Percentiles rank a stretch among this genome's conserved stretches.
These are phyloP conservation scores for Cryptococcus wingfieldii DNA, from an alignment of 1,284 basidiomycete species.

Conservation along the genomic window DNA sequence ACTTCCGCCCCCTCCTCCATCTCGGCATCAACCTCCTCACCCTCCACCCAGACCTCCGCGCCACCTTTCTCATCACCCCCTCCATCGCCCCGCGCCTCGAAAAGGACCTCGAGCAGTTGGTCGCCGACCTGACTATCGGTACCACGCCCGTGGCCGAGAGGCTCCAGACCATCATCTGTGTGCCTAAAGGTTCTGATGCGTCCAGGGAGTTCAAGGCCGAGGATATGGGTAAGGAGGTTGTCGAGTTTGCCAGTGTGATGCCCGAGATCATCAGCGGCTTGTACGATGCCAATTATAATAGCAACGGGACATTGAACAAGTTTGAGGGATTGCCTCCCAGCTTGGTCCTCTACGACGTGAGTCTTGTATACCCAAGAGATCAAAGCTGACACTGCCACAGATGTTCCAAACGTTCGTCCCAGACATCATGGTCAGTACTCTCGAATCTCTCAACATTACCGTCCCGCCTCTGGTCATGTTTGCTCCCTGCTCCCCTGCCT, in stretches of 20 bases:
- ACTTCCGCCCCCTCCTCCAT: constrained; percentile 23
- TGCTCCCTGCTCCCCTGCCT: no score
- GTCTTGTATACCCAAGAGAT: constrained; percentile 1
- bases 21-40: constrained; percentile 18
- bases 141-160: constrained; percentile 2
- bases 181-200: background rate
- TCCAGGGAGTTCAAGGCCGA: background rate
- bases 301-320: constrained; percentile 10
- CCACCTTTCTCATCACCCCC: constrained; percentile 20
- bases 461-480: no score
- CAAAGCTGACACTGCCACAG: constrained; percentile 10
- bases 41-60: constrained; percentile 18
- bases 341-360: constrained; percentile 22
- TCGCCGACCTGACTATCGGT: background rate
- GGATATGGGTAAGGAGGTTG: constrained; percentile 10
- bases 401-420: background rate
- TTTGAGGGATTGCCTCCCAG: constrained; percentile 12
- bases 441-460: no score
- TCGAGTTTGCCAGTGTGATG: constrained; percentile 14
- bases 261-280: constrained; percentile 10
- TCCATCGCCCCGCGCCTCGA: constrained; percentile 7
- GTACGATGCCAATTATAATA: constrained; percentile 1
- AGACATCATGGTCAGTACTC: no score
- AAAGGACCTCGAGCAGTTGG: constrained; percentile 10
- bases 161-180: constrained; percentile 1